Percentiles rank a stretch among this genome's conserved stretches.
Conservation (phyloP, 495 filamentous ascomycete genomes). For the Penicillium alfredii region DNA sequence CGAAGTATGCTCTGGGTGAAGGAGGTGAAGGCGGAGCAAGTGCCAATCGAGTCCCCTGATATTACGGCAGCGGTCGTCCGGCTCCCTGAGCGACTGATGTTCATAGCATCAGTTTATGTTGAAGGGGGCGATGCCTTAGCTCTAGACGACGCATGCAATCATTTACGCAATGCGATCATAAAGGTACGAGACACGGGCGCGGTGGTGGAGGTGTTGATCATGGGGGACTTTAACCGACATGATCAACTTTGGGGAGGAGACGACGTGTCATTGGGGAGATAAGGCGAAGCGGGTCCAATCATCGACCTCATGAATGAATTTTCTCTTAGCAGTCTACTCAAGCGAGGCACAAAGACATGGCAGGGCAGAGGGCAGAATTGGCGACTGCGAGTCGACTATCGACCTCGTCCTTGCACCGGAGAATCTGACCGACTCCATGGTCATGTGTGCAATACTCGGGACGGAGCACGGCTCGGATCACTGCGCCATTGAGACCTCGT, state of each 20-base stretch:
- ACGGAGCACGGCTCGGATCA: conserved; percentile 33
- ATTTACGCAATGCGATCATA: conserved; percentile 8
- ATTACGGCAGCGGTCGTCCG: conserved; percentile 21
- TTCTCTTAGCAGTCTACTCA: conserved; percentile 23
- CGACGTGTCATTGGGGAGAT: conserved; percentile 16
- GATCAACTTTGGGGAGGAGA: conserved; percentile 36
- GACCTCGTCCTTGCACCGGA: conserved; percentile 14
- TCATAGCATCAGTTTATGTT: conserved; percentile 24
- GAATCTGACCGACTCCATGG: conserved; percentile 11
- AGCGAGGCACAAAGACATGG: conserved; percentile 27
- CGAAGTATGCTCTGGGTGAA: conserved; percentile 29
- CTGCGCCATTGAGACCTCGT: conserved; percentile 24
- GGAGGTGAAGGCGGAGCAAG: conserved; percentile 23
- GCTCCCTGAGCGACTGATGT: conserved; percentile 12
- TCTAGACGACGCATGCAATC: conserved; percentile 5
- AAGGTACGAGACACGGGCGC: conserved; percentile 9
- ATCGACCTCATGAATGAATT: conserved; percentile 31
- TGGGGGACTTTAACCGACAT: conserved; percentile 32
- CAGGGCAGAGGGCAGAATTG: conserved; percentile 10
- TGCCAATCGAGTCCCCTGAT: conserved; percentile 19
- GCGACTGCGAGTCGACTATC: conserved; percentile 10
- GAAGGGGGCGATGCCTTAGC: conserved; percentile 9
- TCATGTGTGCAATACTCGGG: conserved; percentile 23
- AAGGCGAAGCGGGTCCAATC: conserved; percentile 31
- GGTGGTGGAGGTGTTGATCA: conserved; percentile 17